These are phyloP conservation scores for Lachancea dasiensis DNA, from an alignment of 805 yeast species.

Conservation along the genomic window DNA sequence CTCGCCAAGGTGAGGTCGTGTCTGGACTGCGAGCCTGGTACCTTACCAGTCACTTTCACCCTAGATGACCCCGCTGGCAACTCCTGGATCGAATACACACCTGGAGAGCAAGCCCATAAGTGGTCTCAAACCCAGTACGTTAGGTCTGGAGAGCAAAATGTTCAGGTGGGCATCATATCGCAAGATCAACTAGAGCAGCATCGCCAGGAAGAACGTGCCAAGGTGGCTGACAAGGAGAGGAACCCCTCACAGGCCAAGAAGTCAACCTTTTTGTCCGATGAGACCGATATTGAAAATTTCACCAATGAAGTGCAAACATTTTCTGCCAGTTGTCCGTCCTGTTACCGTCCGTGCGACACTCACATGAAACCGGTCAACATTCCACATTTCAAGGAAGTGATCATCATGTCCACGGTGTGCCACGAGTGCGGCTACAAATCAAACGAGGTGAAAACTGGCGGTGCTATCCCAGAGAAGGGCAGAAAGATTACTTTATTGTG, in stretches of 20 bases:
- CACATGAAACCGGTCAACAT: conserved; percentile 96
- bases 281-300: conserved; percentile 76
- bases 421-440: conserved; percentile 91
- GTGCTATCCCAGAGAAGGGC: conserved; percentile 86
- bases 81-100: conserved; percentile 88
- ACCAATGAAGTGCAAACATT: conserved; percentile 90
- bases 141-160: conserved; percentile 86
- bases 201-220: conserved; percentile 30
- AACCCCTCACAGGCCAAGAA: conserved; percentile 22
- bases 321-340: conserved; percentile 86
- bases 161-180: conserved; percentile 71
- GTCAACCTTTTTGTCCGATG: conserved; percentile 59
- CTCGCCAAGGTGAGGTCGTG: conserved; percentile 53
- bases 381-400: conserved; percentile 97
- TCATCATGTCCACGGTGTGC: conserved; percentile 92
- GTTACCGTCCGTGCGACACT: conserved; percentile 71
- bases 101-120: conserved; percentile 82
- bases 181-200: conserved; percentile 45
- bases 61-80: conserved; percentile 96
- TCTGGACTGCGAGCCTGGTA: conserved; percentile 59
- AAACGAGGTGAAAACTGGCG: conserved; percentile 98
- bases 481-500: conserved; percentile 63
- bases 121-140: conserved; percentile 81
- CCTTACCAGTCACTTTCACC: conserved; percentile 69
- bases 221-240: conserved; percentile 34